Base-by-base conservation (phyloP, 106 monocot genomes). In the Apostasia ramifera region DNA sequence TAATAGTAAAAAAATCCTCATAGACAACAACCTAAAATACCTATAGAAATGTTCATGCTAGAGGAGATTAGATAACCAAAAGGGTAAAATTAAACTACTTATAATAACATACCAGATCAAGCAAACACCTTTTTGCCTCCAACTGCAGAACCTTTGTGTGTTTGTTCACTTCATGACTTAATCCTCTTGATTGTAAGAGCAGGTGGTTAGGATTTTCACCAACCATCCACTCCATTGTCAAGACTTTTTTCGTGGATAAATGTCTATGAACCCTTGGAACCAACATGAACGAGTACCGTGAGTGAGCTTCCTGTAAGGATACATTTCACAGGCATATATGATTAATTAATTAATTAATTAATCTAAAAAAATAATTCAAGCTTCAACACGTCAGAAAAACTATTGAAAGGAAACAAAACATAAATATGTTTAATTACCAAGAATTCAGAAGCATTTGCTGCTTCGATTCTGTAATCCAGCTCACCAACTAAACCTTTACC, bases 401-500 rank as follows among this genome's bases (percentile, higher is more conserved):
- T 26, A 26, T 45, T 12, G 40, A 41, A 59, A 8, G 44, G 44
- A 62, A 44, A 44, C 11, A 43, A 7, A 14, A 7, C 43, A 10
- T 42, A 12, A 62, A 44, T 44, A 62, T 62, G 10, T 44, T 61
- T 1, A 59, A 55, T 13, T 87, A 95, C 95, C 88, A 68, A 49
- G 65, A 95, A 95, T 59, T 86, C 83, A 43, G 79, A 78, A 45
- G 88, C 91, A 88, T 95, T 95, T 66, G 82, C 77, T 61, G 95
- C 91, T 88, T 95, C 95, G 67, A 83, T 59, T 69, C 50, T 83
- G 78, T 95, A 95, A 76, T 95, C 88, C 77, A 95, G 78, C 58
- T 95, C 95, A 53, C 95, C 91, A 83, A 95, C 83, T 39, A 95
- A 86, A 71, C 95, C 95, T 74, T 82, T 88, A 52, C 91, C 95